Evolutionary conservation across 352 stramenopile genomes (phyloP).

Genomic region (Pythium oligandrum): DNA sequence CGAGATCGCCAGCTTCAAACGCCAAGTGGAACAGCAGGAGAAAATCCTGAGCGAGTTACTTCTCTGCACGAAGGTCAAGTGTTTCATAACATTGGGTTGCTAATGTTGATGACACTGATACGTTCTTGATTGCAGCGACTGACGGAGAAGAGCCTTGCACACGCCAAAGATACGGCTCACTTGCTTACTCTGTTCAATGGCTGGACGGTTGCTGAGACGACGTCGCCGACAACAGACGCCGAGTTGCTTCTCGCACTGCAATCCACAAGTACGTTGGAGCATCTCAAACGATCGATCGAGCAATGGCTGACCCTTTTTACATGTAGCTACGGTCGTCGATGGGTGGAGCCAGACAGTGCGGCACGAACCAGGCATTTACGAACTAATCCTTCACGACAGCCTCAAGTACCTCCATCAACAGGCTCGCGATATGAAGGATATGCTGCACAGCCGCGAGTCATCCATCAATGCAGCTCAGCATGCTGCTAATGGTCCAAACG

Average conservation of each 20-base stretch:
- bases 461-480: slow-evolving; percentile 8
- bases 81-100: not conserved
- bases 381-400: slow-evolving; percentile 58
- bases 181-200: slow-evolving; percentile 50
- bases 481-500: slow-evolving; percentile 7
- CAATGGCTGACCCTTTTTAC: not conserved
- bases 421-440: slow-evolving; percentile 52
- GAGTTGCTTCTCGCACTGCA: slow-evolving; percentile 34
- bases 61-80: slow-evolving; percentile 37
- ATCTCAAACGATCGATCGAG: not conserved
- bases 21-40: slow-evolving; percentile 56
- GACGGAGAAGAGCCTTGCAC: slow-evolving; percentile 45
- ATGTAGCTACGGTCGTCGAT: slow-evolving; percentile 27
- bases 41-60: slow-evolving; percentile 39
- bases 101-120: not conserved
- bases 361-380: slow-evolving; percentile 58
- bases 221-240: slow-evolving; percentile 16
- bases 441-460: slow-evolving; percentile 41
- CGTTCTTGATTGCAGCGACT: slow-evolving; percentile 27
- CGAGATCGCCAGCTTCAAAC: slow-evolving; percentile 43
- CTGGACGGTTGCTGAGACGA: slow-evolving; percentile 44
- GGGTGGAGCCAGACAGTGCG: slow-evolving; percentile 43
- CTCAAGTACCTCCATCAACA: slow-evolving; percentile 63
- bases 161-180: slow-evolving; percentile 46
- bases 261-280: slow-evolving; percentile 35